Base-by-base conservation (phyloP, 805 yeast species). In the Cephaloascus albidus region DNA sequence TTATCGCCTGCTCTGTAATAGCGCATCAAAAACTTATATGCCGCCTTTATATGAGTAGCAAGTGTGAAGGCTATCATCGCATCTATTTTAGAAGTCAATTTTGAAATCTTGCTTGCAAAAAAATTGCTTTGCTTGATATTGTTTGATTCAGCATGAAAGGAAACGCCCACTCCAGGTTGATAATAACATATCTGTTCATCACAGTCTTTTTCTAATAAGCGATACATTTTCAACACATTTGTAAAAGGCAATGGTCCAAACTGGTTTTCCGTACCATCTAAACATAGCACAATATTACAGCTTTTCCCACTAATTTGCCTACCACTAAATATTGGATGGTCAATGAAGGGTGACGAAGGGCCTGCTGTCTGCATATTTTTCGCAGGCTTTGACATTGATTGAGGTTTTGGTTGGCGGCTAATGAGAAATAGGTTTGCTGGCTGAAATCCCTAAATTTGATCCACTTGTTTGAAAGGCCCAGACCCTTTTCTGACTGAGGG, bases 111-210 rank as follows among this genome's bases (percentile, higher is more conserved):
- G n/a, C 44, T 32, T 15, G 38, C 36, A 3, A 47, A 20, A 16
- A 52, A 39, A 3, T 50, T 55, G 4, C 47, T 44, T 5, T 52
- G 55, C 4, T 39, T 36, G 6, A 54, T 38, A n/a, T 49, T 44
- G n/a, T 43, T 45, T 18, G 55, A 51, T 10, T 70, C 72, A 10
- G 70, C 62, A 15, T 61, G 55, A 44, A 76, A 69, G 3, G 65
- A 57, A 10, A 73, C 69, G 1, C 87, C 86, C 19, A 81, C 69
- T 0, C 86, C 86, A 2, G 85, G 81, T 48, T 79, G 85, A 48
- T 79, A 79, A 48, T 78, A 78, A 48, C 83, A 78, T 31, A 73
- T 44, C 46, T 78, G 83, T 3, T 40, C 37, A 3, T 60, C 50
- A 18, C 58, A 54, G 35, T 63, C 65, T 41, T 70, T 74, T 12